Evolutionary conservation across 768 basidiomycete genomes (phyloP).

Genomic region (Porphyrellus cyaneotinctus): DNA sequence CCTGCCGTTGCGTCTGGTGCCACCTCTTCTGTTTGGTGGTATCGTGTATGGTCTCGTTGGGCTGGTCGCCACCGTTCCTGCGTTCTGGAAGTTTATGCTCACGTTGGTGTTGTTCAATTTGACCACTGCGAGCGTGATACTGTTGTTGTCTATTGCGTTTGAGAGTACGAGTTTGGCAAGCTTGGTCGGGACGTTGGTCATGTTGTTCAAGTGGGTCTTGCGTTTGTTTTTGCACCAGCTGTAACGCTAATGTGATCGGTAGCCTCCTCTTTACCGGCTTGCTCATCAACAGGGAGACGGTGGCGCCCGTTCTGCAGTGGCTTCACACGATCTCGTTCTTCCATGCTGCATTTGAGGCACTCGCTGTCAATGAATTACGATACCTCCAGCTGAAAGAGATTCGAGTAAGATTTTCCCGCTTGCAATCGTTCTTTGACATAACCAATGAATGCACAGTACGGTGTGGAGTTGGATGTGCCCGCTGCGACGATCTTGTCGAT

Average conservation of each 20-base stretch:
- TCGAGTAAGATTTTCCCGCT: slow-evolving; percentile 53
- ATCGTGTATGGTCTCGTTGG: slow-evolving; percentile 96
- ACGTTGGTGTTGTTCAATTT: slow-evolving; percentile 95
- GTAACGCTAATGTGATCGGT: slow-evolving; percentile 5
- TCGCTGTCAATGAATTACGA: slow-evolving; percentile 95
- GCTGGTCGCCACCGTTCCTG: slow-evolving; percentile 82
- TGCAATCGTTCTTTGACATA: neutral
- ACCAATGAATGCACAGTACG: slow-evolving; percentile 59
- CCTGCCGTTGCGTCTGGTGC: slow-evolving; percentile 88
- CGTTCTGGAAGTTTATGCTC: slow-evolving; percentile 98
- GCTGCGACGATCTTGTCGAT: slow-evolving; percentile 92
- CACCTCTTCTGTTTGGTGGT: slow-evolving; percentile 91
- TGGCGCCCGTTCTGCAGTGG: slow-evolving; percentile 72
- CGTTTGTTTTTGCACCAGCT: neutral
- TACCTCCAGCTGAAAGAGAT: slow-evolving; percentile 91
- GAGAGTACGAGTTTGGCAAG: slow-evolving; percentile 86
- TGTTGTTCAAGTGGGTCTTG: slow-evolving; percentile 94
- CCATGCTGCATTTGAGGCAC: slow-evolving; percentile 96
- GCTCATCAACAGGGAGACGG: slow-evolving; percentile 88
- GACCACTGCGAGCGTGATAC: slow-evolving; percentile 87
- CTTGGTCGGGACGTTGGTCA: slow-evolving; percentile 89
- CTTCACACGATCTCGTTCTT: slow-evolving; percentile 93
- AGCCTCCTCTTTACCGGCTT: slow-evolving; percentile 95
- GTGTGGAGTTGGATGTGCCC: slow-evolving; percentile 94
- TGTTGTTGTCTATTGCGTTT: slow-evolving; percentile 87